phyloP scores from a whole-genome alignment of 352 stramenopile species.

The Phytophthora podocarpi region DNA sequence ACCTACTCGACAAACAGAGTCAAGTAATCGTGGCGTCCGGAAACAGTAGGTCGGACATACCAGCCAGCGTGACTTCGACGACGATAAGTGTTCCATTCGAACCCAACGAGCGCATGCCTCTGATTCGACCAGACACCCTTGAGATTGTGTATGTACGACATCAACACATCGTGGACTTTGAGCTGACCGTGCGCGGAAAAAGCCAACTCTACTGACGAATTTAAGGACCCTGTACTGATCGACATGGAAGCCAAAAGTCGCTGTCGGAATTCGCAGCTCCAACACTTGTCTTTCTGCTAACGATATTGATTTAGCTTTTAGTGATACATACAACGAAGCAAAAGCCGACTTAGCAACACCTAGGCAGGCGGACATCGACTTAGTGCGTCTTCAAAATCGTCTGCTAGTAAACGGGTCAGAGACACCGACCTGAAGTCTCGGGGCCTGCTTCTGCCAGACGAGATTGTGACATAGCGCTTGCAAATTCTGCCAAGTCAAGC shows the following conservation, averaged over 20 bases:
- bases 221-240: not conserved
- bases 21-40: not conserved
- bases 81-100: conserved; percentile 3
- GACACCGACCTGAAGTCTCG: too few relatives aligned
- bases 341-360: not conserved
- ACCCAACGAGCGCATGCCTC: not conserved
- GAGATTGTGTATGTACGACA: not conserved
- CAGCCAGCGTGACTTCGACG: not conserved
- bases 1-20: conserved; percentile 8
- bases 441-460: too few relatives aligned
- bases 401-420: too few relatives aligned
- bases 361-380: not conserved
- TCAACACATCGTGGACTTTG: conserved; percentile 11
- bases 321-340: conserved; percentile 1
- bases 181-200: not conserved
- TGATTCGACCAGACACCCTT: conserved; percentile 4
- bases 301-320: conserved; percentile 1
- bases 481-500: too few relatives aligned
- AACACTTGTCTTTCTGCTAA: not conserved
- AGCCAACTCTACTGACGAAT: not conserved
- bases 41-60: conserved; percentile 7
- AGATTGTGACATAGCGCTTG: too few relatives aligned
- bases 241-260: not conserved
- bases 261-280: too few relatives aligned
- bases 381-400: not conserved